phyloP scores from a whole-genome alignment of 495 filamentous ascomycete species.

The Cudoniella acicularis region DNA sequence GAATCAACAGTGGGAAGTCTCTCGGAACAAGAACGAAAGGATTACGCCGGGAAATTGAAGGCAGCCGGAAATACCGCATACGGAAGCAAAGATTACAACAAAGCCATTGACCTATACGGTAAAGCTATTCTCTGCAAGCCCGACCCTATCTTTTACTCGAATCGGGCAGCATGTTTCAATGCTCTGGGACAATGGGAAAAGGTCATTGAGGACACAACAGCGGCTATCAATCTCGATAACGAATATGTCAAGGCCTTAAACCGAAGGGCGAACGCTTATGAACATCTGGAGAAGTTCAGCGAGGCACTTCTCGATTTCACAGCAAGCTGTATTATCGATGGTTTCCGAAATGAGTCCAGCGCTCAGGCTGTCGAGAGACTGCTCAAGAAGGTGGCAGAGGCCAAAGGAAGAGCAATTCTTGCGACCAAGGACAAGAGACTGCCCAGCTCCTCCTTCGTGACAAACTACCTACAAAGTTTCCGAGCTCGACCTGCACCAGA shows the following conservation, averaged over 20 bases:
- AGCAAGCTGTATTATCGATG: conserved; percentile 97
- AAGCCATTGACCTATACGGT: conserved; percentile 89
- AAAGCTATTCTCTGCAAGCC: conserved; percentile 95
- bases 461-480: conserved; percentile 99
- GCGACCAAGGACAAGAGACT: conserved; percentile 70
- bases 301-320: conserved; percentile 96
- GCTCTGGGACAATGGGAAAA: conserved; percentile 89
- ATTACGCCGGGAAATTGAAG: conserved; percentile 87
- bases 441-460: conserved; percentile 91
- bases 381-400: conserved; percentile 94
- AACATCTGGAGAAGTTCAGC: conserved; percentile 85
- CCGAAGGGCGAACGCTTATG: conserved; percentile 91
- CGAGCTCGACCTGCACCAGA: conserved; percentile 70
- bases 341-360: conserved; percentile 83
- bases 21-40: conserved; percentile 71
- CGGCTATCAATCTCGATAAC: conserved; percentile 84
- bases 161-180: conserved; percentile 96
- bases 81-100: conserved; percentile 82
- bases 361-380: conserved; percentile 88
- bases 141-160: conserved; percentile 97
- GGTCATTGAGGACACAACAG: conserved; percentile 95
- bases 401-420: conserved; percentile 84
- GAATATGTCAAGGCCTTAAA: conserved; percentile 98
- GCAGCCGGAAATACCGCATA: conserved; percentile 96
- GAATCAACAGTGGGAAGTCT: conserved; percentile 69